These are phyloP conservation scores for Nicotiana paniculata DNA, from an alignment of 257 asterid species.

Conservation along the genomic window DNA sequence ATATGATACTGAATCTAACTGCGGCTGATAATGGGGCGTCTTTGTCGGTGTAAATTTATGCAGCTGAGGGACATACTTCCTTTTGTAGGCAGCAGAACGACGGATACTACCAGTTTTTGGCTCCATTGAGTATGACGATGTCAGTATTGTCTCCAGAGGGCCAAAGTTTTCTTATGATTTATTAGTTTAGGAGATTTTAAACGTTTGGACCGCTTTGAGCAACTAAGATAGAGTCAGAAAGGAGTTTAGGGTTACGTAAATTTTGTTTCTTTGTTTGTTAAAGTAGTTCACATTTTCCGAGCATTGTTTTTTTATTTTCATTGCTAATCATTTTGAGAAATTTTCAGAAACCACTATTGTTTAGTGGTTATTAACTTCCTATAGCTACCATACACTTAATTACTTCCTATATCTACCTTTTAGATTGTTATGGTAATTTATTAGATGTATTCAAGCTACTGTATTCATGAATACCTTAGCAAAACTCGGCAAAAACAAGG, in stretches of 20 bases:
- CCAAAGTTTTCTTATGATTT: not conserved
- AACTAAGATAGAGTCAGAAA: not conserved
- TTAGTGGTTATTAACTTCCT: too few species aligned
- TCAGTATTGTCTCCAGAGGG: not conserved
- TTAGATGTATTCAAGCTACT: too few species aligned
- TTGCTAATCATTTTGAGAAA: not conserved
- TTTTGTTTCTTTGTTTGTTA: not conserved
- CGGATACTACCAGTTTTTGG: not conserved
- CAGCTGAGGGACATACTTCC: not conserved
- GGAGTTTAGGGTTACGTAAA: not conserved
- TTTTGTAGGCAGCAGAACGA: not conserved
- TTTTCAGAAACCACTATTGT: too few species aligned
- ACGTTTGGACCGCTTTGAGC: not conserved
- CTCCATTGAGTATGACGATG: not conserved
- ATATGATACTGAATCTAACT: conserved; percentile 78
- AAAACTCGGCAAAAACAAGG: too few species aligned
- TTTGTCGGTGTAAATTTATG: conserved; percentile 43
- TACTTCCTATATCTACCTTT: too few species aligned
- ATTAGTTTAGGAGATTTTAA: not conserved
- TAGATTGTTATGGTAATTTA: too few species aligned
- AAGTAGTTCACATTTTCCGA: not conserved
- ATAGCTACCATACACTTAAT: too few species aligned
- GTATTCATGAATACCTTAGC: too few species aligned
- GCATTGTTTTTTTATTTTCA: not conserved
- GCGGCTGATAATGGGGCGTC: conserved; percentile 86